phyloP scores from a whole-genome alignment of 805 yeast species.

The Spathaspora boniae region DNA sequence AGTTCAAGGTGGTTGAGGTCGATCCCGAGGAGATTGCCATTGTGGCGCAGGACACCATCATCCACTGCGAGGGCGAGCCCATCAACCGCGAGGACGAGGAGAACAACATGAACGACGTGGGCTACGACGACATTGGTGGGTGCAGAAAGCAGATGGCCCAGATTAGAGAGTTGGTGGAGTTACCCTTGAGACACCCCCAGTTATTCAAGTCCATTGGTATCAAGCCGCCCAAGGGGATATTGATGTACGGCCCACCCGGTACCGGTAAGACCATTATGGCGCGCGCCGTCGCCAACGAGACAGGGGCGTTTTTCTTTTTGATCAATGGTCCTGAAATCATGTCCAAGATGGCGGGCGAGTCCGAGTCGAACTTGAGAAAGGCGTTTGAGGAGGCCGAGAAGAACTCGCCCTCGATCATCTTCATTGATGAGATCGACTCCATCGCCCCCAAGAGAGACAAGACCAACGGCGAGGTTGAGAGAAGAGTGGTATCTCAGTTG shows the following conservation, averaged over 20 bases:
- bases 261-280: conserved; percentile 99
- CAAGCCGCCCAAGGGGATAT: conserved; percentile 97
- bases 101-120: conserved; percentile 93
- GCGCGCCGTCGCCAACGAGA: conserved; percentile 99
- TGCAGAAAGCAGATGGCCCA: conserved; percentile 99
- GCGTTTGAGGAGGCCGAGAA: conserved; percentile 99
- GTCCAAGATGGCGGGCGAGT: conserved; percentile 99
- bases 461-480: conserved; percentile 99
- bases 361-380: conserved; percentile 93
- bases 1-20: conserved; percentile 96
- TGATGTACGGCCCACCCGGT: conserved; percentile 99
- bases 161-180: conserved; percentile 96
- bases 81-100: conserved; percentile 98
- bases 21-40: conserved; percentile 97
- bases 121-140: conserved; percentile 98
- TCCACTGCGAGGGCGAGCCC: conserved; percentile 99
- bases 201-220: conserved; percentile 97
- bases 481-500: conserved; percentile 97
- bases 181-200: conserved; percentile 98
- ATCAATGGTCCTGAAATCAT: conserved; percentile 99
- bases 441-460: conserved; percentile 99
- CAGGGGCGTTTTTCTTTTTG: conserved; percentile 97
- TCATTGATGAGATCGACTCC: conserved; percentile 97
- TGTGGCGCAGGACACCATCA: conserved; percentile 96
- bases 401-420: conserved; percentile 95